Conservation (phyloP, 176 grass and related monocot species). For the Saccharum spontaneum region DNA sequence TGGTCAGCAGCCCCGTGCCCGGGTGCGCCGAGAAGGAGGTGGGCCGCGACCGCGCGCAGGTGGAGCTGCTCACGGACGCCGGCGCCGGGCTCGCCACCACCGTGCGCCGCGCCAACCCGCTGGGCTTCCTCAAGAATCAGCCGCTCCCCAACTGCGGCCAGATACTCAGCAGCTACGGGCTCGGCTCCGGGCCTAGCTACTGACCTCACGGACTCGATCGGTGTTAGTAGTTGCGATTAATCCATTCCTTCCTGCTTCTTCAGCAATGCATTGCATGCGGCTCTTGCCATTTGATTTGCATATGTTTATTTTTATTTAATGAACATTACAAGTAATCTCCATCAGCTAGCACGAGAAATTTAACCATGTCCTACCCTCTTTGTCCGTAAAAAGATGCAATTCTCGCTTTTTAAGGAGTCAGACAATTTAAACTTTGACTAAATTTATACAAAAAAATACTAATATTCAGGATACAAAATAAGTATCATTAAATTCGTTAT, state of each 20-base stretch:
- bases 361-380: neutral
- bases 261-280: neutral
- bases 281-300: neutral
- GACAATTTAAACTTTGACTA: too few species aligned
- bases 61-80: conserved; percentile 13
- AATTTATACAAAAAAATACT: too few species aligned
- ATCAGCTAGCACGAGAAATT: neutral
- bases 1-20: conserved; percentile 39
- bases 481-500: too few species aligned
- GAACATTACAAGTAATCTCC: neutral
- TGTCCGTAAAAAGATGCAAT: too few species aligned
- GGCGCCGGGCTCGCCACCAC: conserved; percentile 31
- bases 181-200: neutral
- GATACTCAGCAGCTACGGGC: conserved; percentile 24
- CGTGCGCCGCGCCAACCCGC: conserved; percentile 42
- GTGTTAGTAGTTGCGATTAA: neutral
- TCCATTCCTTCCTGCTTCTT: neutral
- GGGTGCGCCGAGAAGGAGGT: conserved; percentile 38
- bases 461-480: too few species aligned
- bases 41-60: conserved; percentile 38
- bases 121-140: conserved; percentile 35
- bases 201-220: too few species aligned
- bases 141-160: conserved; percentile 40
- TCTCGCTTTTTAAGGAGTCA: too few species aligned
- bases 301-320: neutral